phyloP scores from a whole-genome alignment of 495 filamentous ascomycete species.

The Aspergillus cavernicola region DNA sequence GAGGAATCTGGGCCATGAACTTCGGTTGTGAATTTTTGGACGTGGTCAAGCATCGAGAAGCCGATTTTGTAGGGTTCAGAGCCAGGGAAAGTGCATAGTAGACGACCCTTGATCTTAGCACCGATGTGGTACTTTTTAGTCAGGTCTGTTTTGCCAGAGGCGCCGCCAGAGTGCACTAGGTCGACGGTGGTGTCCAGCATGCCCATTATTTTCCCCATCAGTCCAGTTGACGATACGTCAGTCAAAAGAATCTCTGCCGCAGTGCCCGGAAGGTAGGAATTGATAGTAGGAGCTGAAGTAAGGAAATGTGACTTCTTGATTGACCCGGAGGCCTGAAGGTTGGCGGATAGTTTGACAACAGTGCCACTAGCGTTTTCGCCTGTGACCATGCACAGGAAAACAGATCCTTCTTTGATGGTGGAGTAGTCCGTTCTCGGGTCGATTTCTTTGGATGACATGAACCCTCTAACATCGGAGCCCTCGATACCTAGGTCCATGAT shows the following conservation, averaged over 20 bases:
- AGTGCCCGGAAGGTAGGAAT: slow-evolving; percentile 85
- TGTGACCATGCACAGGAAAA: slow-evolving; percentile 77
- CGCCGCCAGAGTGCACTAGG: slow-evolving; percentile 75
- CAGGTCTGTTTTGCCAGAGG: slow-evolving; percentile 59
- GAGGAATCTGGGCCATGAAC: slow-evolving; percentile 39
- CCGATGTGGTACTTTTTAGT: slow-evolving; percentile 74
- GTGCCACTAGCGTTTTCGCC: slow-evolving; percentile 73
- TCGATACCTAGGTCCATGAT: slow-evolving; percentile 87
- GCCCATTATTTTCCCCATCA: slow-evolving; percentile 88
- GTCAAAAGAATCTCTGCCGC: slow-evolving; percentile 81
- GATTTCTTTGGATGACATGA: slow-evolving; percentile 86
- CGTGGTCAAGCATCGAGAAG: slow-evolving; percentile 79
- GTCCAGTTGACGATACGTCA: slow-evolving; percentile 56
- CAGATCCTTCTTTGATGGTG: slow-evolving; percentile 70
- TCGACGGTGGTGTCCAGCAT: slow-evolving; percentile 86
- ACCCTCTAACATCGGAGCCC: slow-evolving; percentile 65
- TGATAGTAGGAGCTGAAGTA: slow-evolving; percentile 75
- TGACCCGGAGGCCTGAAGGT: slow-evolving; percentile 60
- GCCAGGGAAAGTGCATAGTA: slow-evolving; percentile 78
- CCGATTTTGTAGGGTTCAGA: slow-evolving; percentile 78
- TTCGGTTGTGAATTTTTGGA: slow-evolving; percentile 61
- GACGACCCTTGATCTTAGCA: slow-evolving; percentile 77
- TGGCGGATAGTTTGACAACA: slow-evolving; percentile 80
- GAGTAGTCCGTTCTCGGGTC: slow-evolving; percentile 54
- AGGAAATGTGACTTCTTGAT: slow-evolving; percentile 69